Percentiles rank a stretch among this genome's conserved stretches.
phyloP scores from a whole-genome alignment of 2,329 filamentous ascomycete species.

The Penicillium sp. region DNA sequence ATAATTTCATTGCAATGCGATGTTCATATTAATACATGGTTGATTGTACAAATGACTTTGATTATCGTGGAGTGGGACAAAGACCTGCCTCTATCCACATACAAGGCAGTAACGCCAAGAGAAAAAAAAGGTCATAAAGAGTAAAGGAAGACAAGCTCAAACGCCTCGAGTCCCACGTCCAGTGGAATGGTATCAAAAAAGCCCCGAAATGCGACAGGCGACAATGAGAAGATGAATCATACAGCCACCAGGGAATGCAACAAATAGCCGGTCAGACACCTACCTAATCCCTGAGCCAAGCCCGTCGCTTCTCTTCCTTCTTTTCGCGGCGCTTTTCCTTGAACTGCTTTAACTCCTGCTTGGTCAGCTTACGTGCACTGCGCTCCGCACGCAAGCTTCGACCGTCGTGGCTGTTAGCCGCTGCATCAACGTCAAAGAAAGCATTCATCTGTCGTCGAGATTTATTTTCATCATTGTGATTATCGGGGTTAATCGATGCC shows the following conservation, averaged over 20 bases:
- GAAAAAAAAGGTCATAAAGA: slow-evolving; percentile 4
- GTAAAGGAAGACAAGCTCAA: slow-evolving; percentile 12
- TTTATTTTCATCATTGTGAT: slow-evolving; percentile 85
- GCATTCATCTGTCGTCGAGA: slow-evolving; percentile 84
- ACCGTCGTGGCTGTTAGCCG: slow-evolving; percentile 86
- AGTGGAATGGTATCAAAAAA: slow-evolving; percentile 19
- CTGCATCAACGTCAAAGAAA: slow-evolving; percentile 93
- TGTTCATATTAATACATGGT: slow-evolving; percentile 11
- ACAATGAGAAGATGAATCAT: slow-evolving; percentile 10
- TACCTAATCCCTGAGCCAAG: slow-evolving; percentile 78
- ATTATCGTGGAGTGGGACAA: neutral
- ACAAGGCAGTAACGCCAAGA: slow-evolving; percentile 9
- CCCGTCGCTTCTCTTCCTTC: slow-evolving; percentile 91
- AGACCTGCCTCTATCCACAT: slow-evolving; percentile 17
- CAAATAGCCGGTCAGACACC: slow-evolving; percentile 30
- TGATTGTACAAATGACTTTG: slow-evolving; percentile 11
- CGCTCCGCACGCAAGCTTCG: slow-evolving; percentile 89
- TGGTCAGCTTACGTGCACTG: slow-evolving; percentile 76
- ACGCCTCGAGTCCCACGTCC: slow-evolving; percentile 21
- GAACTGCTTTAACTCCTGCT: slow-evolving; percentile 84
- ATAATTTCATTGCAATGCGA: neutral
- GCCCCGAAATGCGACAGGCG: slow-evolving; percentile 12
- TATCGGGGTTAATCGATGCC: slow-evolving; percentile 65
- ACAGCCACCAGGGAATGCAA: slow-evolving; percentile 1
- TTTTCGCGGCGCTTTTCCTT: slow-evolving; percentile 84